phyloP scores from a whole-genome alignment of 2,329 filamentous ascomycete genomes.

The Cercospora beticola region DNA sequence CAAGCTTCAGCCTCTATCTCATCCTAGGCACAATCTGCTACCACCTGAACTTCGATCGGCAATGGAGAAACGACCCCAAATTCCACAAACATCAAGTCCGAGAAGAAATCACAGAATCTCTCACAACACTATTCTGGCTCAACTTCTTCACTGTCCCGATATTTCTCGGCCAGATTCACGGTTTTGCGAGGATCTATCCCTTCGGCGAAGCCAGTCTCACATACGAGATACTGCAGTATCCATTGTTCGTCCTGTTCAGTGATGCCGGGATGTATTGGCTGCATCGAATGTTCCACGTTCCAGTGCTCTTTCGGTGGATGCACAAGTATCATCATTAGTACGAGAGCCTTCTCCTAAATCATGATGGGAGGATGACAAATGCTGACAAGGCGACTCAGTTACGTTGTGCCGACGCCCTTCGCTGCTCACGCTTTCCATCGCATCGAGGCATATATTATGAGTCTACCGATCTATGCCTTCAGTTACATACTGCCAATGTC shows the following conservation, averaged over 20 bases:
- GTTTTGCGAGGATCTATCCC: background rate
- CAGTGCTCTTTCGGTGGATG: background rate
- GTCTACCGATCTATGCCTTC: background rate
- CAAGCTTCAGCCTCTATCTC: background rate
- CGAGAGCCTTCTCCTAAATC: background rate
- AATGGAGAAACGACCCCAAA: background rate
- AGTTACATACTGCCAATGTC: background rate
- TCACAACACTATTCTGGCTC: background rate
- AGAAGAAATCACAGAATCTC: background rate
- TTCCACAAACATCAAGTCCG: background rate
- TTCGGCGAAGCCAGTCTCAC: background rate
- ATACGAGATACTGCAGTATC: background rate
- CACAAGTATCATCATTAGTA: constrained; percentile 1
- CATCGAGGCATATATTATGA: background rate
- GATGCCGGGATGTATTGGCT: constrained; percentile 2
- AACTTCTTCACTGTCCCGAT: background rate
- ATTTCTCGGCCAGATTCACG: background rate
- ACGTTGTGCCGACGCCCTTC: background rate
- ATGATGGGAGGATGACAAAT: background rate
- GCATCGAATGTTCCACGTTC: background rate
- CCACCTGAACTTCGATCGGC: background rate
- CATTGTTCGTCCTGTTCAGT: background rate
- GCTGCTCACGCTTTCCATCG: background rate
- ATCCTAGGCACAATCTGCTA: background rate
- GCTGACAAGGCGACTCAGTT: background rate